Evolutionary conservation across 495 filamentous ascomycete species (phyloP).

Genomic region (Sordaria brevicollis): DNA sequence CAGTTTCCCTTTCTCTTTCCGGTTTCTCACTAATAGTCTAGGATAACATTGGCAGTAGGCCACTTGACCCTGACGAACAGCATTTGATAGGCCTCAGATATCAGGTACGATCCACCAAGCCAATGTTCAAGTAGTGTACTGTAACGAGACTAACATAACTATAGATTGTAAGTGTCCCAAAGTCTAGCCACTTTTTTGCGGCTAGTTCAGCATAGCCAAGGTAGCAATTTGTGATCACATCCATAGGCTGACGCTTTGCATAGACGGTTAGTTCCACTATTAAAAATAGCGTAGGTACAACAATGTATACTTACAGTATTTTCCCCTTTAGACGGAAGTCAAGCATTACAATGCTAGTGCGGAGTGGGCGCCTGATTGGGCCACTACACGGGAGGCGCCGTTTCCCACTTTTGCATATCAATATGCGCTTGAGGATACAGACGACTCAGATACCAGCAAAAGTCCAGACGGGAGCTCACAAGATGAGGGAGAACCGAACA

Average conservation of each 20-base stretch:
- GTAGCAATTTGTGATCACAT: not conserved
- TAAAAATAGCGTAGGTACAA: not conserved
- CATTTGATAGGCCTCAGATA: not conserved
- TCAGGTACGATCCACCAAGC: not conserved
- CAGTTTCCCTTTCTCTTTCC: too few relatives aligned
- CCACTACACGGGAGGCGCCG: not conserved
- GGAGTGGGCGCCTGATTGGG: not conserved
- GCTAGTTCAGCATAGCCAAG: not conserved
- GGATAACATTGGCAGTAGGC: not conserved
- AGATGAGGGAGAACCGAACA: too few relatives aligned
- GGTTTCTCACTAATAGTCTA: not conserved
- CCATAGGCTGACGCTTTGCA: not conserved
- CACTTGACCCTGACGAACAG: not conserved
- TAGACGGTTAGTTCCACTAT: not conserved
- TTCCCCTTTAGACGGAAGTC: not conserved
- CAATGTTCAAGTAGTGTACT: not conserved
- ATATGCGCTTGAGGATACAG: not conserved
- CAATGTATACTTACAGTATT: not conserved
- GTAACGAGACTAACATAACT: not conserved
- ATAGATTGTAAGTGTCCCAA: not conserved
- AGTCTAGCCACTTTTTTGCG: not conserved
- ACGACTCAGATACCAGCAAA: too few relatives aligned
- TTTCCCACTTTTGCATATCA: not conserved
- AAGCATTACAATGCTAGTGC: not conserved
- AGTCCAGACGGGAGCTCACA: too few relatives aligned